Evolutionary conservation across 1,139 yeast species (phyloP), one percentile per base, ranked within the genome.

Genomic region (Diutina neorugosa): DNA sequence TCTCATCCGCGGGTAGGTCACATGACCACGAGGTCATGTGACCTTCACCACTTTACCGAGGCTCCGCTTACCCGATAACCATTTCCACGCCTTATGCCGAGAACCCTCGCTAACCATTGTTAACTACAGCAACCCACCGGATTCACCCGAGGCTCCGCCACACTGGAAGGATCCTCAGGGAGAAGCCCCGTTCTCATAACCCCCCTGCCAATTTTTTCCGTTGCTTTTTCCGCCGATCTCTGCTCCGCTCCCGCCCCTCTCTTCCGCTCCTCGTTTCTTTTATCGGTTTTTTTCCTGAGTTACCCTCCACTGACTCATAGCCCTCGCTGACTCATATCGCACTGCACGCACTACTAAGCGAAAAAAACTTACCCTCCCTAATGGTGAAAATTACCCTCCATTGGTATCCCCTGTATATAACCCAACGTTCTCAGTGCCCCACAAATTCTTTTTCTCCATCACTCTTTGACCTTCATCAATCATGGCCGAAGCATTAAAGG

Each of bases 401-500:
- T 31, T 31, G 4, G 3, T 11, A 14, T 8, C 12, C n/a, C 37
- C 37, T 31, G 37, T 31, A 31, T 31, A 31, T 31, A 31, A 31
- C n/a, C 37, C 5, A 31, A 31, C 12, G n/a, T 4, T 31, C 34
- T 12, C n/a, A 6, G 14, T 14, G n/a, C 37, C 37, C 37, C 37
- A 31, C 37, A 31, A 6, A 11, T 9, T 31, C 37, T 31, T 31
- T 14, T 14, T 31, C n/a, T 2, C 14, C n/a, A 31, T n/a, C 12
- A 31, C 34, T 44, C 48, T 7, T 9, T 11, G 8, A 21, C 9
- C 9, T 2, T 7, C 12, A 23, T 18, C 31, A 31, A 57, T 51
- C 31, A 86, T 86, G 95, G 78, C 94, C 53, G 73, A 79, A 53
- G 78, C 77, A 59, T 67, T 86, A 54, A 84, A 81, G 73, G 80